Evolutionary conservation across 2,329 filamentous ascomycete genomes (phyloP), one percentile per base, ranked within the genome.

Genomic region (Ascochyta koolunga): DNA sequence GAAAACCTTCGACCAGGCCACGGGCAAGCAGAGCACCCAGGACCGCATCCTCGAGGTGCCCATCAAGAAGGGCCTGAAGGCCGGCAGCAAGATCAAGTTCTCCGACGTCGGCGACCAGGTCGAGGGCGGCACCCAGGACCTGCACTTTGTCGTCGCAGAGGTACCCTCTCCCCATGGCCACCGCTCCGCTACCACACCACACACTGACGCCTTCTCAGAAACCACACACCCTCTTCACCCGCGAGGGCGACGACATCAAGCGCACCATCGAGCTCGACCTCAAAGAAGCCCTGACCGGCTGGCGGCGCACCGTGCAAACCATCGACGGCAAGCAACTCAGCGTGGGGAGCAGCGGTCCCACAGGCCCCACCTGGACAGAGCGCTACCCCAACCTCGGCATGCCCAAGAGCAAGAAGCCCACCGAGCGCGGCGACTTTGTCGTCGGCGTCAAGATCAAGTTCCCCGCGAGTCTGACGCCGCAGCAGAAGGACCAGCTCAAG

Each of bases 61-160:
- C 40, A 96, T 99, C 78, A 98, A 97, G 79, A 88, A 91, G 5
- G 95, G 95, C 54, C 79, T 98, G 76, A 97, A 98, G 79, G 93
- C 96, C 66, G 95, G 95, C 25, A 96, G 91, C 70, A 99, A 98
- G 82, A 96, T 99, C 77, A 97, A 97, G 78, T 99, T 96, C 73
- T 90, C 90, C 70, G 92, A 93, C 36, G 93, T 99, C n/a, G 95
- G 95, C 10, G 95, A 99, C 76, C 93, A 98, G 74, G 92, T 96
- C 58, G 95, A 98, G 71, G 95, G 95, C 36, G 93, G 93, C 13
- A 90, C 92, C 54, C 95, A 99, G 75, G 95, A 99, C 76, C 77
- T 99, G 46, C 93, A 97, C 74, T 96, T 99, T 68, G 89, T 99
- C 54, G 85, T 99, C 19, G 89, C 92, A 76, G 93, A 97, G 88